These are phyloP conservation scores for Arctostaphylos glauca DNA, from an alignment of 148 eudicot species.

Conservation along the genomic window DNA sequence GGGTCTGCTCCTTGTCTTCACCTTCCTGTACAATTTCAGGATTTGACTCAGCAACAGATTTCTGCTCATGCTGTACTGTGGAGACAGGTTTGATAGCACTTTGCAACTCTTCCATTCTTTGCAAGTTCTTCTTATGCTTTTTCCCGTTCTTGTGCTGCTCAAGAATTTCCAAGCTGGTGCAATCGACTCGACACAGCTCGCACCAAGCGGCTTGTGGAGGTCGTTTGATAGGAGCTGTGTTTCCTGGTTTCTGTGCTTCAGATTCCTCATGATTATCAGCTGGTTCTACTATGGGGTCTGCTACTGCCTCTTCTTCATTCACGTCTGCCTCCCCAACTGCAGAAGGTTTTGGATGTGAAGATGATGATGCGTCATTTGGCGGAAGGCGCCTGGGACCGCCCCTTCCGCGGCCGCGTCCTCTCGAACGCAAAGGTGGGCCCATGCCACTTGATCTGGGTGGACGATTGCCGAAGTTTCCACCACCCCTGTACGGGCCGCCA, in stretches of 20 bases:
- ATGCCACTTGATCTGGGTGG: conserved; percentile 16
- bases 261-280: conserved; percentile 15
- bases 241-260: conserved; percentile 14
- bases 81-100: conserved; percentile 13
- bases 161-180: conserved; percentile 62
- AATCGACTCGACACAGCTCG: conserved; percentile 70
- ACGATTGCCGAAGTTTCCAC: conserved; percentile 23
- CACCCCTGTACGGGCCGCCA: conserved; percentile 23
- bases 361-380: conserved; percentile 22
- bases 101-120: conserved; percentile 22
- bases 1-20: conserved; percentile 11
- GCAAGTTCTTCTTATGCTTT: conserved; percentile 49
- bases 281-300: not conserved
- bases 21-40: conserved; percentile 18
- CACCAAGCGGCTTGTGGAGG: conserved; percentile 40
- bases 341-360: conserved; percentile 22
- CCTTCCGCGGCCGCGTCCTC: conserved; percentile 30
- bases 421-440: conserved; percentile 20
- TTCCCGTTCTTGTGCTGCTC: conserved; percentile 76
- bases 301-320: conserved; percentile 5
- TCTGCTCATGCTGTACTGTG: conserved; percentile 10
- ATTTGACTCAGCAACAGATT: conserved; percentile 16
- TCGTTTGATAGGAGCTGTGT: conserved; percentile 17
- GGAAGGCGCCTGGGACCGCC: conserved; percentile 9
- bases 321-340: not conserved